Evolutionary conservation across 345 rosid genomes (phyloP), one percentile per base, ranked within the genome.

Genomic region (Carallia pectinifolia): DNA sequence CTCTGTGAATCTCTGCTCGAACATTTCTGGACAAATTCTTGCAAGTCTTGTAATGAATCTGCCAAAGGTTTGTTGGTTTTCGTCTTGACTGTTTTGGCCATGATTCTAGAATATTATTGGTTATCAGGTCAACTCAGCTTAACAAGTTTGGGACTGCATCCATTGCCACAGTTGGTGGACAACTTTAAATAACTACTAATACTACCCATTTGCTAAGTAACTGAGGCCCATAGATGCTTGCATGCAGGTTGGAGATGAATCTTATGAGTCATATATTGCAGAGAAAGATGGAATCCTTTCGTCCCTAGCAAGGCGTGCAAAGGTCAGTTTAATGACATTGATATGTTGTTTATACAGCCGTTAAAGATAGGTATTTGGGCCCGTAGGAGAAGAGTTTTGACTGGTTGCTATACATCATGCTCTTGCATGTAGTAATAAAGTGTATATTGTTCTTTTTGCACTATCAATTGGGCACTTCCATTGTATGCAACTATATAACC

Each of bases 41-140:
- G 88, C 99, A 19, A 95, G 99, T 81, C 97, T 95, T 69, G 89
- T 95, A 77, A 95, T 95, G 99, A 85, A 86, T 80, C 99, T 97
- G 8, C 98, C 98, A 17, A 92, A 89, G 99, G 98, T 92, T 69
- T 33, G 47, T 39, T 58, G 77, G 67, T 64, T 38, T 31, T 19
- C 23, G 58, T 9, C 15, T n/a, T n/a, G n/a, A n/a, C 58, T 53
- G 27, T 5, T 7, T n/a, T n/a, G 27, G 58, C 29, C n/a, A 1
- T 53, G 27, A 7, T 53, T 53, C 27, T 7, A n/a, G 27, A 18
- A 5, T 6, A 53, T 37, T 37, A 15, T 10, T n/a, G n/a, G n/a
- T 12, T 12, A 38, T 27, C 39, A 56, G 4, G 12, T 47, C 31
- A 55, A 37, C 65, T 8, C 67, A 56, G 38, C 38, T 53, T 16